phyloP scores from a whole-genome alignment of 345 rosid species.

The Luvunga scandens region DNA sequence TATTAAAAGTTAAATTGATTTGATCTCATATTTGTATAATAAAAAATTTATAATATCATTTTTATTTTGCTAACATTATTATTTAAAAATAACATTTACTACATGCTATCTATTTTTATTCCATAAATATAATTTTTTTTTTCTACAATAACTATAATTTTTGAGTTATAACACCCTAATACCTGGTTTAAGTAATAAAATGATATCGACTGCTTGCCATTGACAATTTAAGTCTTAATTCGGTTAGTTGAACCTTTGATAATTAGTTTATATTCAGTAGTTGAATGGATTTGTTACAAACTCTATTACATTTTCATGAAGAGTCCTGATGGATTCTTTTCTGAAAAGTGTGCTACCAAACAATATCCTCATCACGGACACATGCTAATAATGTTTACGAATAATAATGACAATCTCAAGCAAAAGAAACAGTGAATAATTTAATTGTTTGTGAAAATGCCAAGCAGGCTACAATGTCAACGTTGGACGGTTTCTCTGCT shows the following conservation, averaged over 20 bases:
- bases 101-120: too few species aligned
- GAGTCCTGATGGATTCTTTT: neutral
- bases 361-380: neutral
- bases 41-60: too few species aligned
- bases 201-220: too few species aligned
- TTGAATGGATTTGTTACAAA: neutral
- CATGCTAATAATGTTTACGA: neutral
- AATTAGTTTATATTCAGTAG: neutral
- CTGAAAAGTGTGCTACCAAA: neutral
- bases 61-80: too few species aligned
- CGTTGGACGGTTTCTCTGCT: neutral
- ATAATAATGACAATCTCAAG: neutral
- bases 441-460: neutral
- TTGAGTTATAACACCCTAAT: too few species aligned
- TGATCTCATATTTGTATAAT: rapidly evolving
- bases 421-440: too few species aligned
- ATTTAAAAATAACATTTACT: too few species aligned
- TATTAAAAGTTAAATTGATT: too few species aligned
- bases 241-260: neutral
- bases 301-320: neutral
- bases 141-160: too few species aligned
- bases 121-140: too few species aligned
- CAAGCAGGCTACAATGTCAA: too few species aligned
- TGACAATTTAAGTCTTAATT: neutral
- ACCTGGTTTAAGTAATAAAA: too few species aligned